Evolutionary conservation across 129 eudicot genomes (phyloP), one percentile per base, ranked within the genome.

Genomic region (Escallonia rubra): DNA sequence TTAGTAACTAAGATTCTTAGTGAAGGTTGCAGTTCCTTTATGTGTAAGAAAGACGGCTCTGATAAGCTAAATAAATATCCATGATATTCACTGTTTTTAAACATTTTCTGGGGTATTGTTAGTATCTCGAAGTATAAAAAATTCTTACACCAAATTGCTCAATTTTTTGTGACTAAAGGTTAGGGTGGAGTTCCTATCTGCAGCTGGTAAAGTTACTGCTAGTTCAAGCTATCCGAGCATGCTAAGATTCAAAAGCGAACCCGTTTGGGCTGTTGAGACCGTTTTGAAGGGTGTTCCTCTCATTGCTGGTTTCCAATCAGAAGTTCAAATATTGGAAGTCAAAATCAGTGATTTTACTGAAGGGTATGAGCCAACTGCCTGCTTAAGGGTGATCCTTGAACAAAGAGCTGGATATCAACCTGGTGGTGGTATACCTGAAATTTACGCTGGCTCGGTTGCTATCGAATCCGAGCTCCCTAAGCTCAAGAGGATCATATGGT

Each of bases 381-480:
- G 80, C 40, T 76, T 82, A 59, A 69, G 78, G 62, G 86, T 88
- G 52, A 76, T 67, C 1, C 81, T 88, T 5, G 88, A 79, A 71
- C 86, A 84, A 54, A 80, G 96, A 42, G 90, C 95, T 13, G 84
- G 69, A 43, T 82, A 73, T 59, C 71, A 86, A 73, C 48, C 46
- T 0, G 71, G 79, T 43, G 84, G 78, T 1, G 95, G 95, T 12
- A 58, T 75, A 57, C 95, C 95, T 3, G 84, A 87, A 73, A 69
- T 87, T 16, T 87, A 87, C 54, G 54, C 86, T 2, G 88, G 78
- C 3, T 64, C 78, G 5, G 43, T 87, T 13, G 71, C 79, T n/a
- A 73, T 87, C 9, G 62, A 70, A 55, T 84, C 95, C 4, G 72
- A 84, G 74, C 79, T 79, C 13, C 84, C 95, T 3, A 66, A 59